Percentiles rank a stretch among this genome's conserved stretches.
Conservation (phyloP, 2,329 filamentous ascomycete genomes). For the Lachnellula occidentalis region DNA sequence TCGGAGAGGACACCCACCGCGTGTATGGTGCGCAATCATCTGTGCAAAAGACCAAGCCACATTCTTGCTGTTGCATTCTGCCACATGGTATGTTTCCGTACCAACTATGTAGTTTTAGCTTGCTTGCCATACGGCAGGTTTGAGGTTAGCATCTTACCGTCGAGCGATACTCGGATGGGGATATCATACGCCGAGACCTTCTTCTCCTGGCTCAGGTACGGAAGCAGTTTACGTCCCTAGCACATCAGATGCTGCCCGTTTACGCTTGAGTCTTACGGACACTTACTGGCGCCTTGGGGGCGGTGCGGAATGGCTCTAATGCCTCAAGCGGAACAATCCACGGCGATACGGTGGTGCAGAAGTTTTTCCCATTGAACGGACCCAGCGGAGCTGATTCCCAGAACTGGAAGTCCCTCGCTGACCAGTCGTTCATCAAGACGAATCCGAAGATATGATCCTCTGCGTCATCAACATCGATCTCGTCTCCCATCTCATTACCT, state of each 20-base stretch:
- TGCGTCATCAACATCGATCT: conserved; percentile 41
- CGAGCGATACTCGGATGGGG: background rate
- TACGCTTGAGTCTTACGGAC: background rate
- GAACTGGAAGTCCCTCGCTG: conserved; percentile 55
- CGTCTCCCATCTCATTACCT: conserved; percentile 32
- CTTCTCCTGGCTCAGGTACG: conserved; percentile 3
- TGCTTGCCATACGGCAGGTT: background rate
- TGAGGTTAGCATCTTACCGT: background rate
- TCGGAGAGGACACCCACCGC: conserved; percentile 34
- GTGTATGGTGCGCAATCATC: conserved; percentile 34
- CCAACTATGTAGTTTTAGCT: conserved; percentile 12
- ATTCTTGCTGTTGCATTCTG: conserved; percentile 20
- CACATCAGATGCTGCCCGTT: background rate
- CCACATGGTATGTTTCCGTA: background rate
- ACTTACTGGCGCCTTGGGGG: background rate
- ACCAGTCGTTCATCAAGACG: conserved; percentile 59
- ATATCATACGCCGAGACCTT: background rate
- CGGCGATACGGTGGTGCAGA: conserved; percentile 53
- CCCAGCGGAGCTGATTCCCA: conserved; percentile 57
- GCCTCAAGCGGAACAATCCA: conserved; percentile 59
- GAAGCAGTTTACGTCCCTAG: background rate
- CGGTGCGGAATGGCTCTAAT: conserved; percentile 29
- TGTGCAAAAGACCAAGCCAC: conserved; percentile 38
- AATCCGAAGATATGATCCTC: conserved; percentile 57
- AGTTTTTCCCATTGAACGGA: conserved; percentile 56